Conservation (phyloP, 345 rosid species). For the Pistacia integerrima region DNA sequence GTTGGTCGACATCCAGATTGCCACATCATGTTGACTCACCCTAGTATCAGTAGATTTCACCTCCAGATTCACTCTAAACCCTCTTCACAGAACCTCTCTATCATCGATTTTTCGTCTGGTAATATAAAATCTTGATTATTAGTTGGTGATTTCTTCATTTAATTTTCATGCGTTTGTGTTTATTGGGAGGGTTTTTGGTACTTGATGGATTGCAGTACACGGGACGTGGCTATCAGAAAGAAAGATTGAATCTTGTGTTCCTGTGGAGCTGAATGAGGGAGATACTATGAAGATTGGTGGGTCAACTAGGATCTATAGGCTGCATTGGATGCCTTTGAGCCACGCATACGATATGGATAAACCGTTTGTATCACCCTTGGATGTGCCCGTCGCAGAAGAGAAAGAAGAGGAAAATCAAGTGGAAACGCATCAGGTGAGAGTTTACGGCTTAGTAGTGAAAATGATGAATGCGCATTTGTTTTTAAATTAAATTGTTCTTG, state of each 20-base stretch:
- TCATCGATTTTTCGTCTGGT: slow-evolving; percentile 84
- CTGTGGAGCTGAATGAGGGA: slow-evolving; percentile 71
- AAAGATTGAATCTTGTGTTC: slow-evolving; percentile 67
- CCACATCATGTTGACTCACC: slow-evolving; percentile 73
- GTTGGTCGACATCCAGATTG: too few relatives aligned
- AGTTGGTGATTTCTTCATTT: slow-evolving; percentile 1
- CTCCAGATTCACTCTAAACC: slow-evolving; percentile 62
- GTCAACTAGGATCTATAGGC: slow-evolving; percentile 77
- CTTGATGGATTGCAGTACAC: slow-evolving; percentile 55
- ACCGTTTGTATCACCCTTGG: slow-evolving; percentile 45
- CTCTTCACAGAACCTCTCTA: slow-evolving; percentile 59
- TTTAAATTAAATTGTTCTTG: not conserved
- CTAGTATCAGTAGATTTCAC: slow-evolving; percentile 93
- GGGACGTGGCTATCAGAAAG: slow-evolving; percentile 87
- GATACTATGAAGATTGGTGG: slow-evolving; percentile 74
- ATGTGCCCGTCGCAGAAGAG: slow-evolving; percentile 34
- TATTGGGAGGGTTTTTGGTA: slow-evolving; percentile 14
- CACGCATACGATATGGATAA: slow-evolving; percentile 61
- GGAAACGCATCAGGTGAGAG: slow-evolving; percentile 21
- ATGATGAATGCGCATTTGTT: not conserved
- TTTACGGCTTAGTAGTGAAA: not conserved
- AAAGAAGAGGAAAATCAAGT: slow-evolving; percentile 38
- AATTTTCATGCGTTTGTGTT: slow-evolving; percentile 1
- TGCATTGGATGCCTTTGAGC: slow-evolving; percentile 80
- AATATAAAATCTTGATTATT: not conserved